Base-by-base conservation (phyloP, 2,329 filamentous ascomycete genomes). In the Amauroascus niger region DNA sequence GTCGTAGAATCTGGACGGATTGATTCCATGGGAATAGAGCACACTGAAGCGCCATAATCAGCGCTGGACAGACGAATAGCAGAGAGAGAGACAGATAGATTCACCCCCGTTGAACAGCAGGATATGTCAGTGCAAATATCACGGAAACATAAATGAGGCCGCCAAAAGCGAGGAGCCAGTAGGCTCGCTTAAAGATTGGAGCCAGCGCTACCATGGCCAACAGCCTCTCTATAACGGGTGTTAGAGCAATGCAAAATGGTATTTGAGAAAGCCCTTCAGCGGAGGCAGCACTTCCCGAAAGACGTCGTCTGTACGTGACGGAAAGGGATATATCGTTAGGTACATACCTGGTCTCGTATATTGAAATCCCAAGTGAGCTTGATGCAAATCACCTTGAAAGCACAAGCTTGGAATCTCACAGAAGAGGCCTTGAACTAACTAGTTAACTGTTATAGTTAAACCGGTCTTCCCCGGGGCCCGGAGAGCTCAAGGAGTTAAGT, bases 1-100 rank as follows among this genome's bases (percentile, higher is more conserved):
- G 65, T 94, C 81, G 59, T 84, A 76, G 79, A 82, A 89, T 66
- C 78, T 81, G 2, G 80, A 75, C 2, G 83, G 84, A 58, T 88
- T 84, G 60, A 95, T 67, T 57, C 85, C 86, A 69, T 97, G 85
- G 26, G 85, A 83, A 67, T 97, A 98, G 5, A 96, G 69, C 22
- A 86, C 83, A 65, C 89, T 94, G 61, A 30, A n/a, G 48, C 6
- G 41, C 1, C 8, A 41, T 32, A 22, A 35, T 50, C 26, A 51
- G 53, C n/a, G 26, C 30, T n/a, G 6, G 9, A 30, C 9, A 30
- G 26, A n/a, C n/a, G 11, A 13, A 35, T 37, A 16, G 16, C 9
- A 7, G 5, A 24, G 14, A 18, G 6, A 32, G 18, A 14, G 26
- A 22, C 9, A 7, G 22, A 69, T 11, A 7, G 22, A 69, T 83